phyloP scores from a whole-genome alignment of 768 basidiomycete species.

The Suillus discolor region DNA sequence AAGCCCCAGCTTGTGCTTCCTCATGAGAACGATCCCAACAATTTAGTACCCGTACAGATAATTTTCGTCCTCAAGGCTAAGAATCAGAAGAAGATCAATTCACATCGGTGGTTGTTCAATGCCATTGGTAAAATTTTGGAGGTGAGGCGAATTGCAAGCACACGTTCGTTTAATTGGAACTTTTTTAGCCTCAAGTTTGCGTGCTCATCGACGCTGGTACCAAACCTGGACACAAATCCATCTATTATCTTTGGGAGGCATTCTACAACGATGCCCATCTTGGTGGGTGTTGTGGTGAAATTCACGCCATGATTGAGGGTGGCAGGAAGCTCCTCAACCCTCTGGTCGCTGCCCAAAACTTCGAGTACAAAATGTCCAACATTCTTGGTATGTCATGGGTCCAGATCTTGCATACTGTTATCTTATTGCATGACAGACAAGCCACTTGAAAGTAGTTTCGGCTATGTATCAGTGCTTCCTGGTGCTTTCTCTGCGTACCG shows the following conservation, averaged over 20 bases:
- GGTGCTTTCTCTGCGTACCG: constrained; percentile 98
- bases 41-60: constrained; percentile 90
- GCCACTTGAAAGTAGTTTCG: constrained; percentile 93
- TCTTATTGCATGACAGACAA: constrained; percentile 58
- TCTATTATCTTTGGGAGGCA: constrained; percentile 94
- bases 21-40: constrained; percentile 86
- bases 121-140: constrained; percentile 83
- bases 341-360: constrained; percentile 92
- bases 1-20: constrained; percentile 91
- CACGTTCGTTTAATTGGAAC: neutral
- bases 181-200: constrained; percentile 80
- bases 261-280: constrained; percentile 80
- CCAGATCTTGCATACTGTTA: constrained; percentile 2
- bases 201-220: constrained; percentile 95
- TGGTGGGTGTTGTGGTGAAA: constrained; percentile 92
- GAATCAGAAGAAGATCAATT: constrained; percentile 96
- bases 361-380: constrained; percentile 98
- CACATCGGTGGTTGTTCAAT: constrained; percentile 95
- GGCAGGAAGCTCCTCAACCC: constrained; percentile 92
- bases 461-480: constrained; percentile 93
- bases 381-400: constrained; percentile 63
- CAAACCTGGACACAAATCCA: constrained; percentile 94
- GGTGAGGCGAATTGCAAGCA: constrained; percentile 38
- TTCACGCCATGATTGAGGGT: constrained; percentile 95
- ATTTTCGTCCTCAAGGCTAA: constrained; percentile 91